Percentiles rank a stretch among this genome's conserved stretches.
Conservation (phyloP, 2,329 filamentous ascomycete species). For the Phaeosphaeria sp. region DNA sequence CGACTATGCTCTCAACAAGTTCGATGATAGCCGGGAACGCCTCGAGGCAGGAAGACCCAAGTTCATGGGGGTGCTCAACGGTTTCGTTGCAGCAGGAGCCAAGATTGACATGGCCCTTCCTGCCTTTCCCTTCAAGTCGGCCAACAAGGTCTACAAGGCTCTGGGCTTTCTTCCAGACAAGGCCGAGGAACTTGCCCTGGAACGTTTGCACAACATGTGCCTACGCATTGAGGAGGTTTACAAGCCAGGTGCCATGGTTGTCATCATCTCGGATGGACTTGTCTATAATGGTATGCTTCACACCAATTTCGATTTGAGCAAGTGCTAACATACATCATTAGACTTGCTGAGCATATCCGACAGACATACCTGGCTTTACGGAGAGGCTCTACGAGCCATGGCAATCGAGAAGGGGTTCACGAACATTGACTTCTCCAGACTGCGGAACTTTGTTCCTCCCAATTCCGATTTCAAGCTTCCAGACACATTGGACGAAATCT, state of each 20-base stretch:
- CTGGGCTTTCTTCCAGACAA: constrained; percentile 56
- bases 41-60: too few relatives aligned
- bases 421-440: constrained; percentile 24
- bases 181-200: constrained; percentile 53
- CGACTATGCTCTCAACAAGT: too few relatives aligned
- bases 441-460: constrained; percentile 15
- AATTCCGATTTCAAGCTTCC: background rate
- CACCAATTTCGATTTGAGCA: background rate
- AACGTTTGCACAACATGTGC: constrained; percentile 51
- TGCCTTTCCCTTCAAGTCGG: constrained; percentile 68
- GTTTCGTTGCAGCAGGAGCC: too few relatives aligned
- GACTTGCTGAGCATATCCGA: constrained; percentile 54
- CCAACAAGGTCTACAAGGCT: constrained; percentile 63
- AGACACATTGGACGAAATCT: constrained; percentile 17
- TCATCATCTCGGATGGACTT: constrained; percentile 52
- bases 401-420: constrained; percentile 12
- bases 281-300: constrained; percentile 44
- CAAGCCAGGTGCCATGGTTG: constrained; percentile 46
- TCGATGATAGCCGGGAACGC: too few relatives aligned
- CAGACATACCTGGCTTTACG: constrained; percentile 50
- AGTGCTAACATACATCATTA: background rate
- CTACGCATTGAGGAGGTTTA: constrained; percentile 50
- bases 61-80: too few relatives aligned
- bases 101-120: constrained; percentile 50
- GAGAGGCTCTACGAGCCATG: constrained; percentile 14